Percentiles rank a stretch among this genome's conserved stretches.
Evolutionary conservation across 2,329 filamentous ascomycete species (phyloP).

Genomic region (Alternaria viburni): DNA sequence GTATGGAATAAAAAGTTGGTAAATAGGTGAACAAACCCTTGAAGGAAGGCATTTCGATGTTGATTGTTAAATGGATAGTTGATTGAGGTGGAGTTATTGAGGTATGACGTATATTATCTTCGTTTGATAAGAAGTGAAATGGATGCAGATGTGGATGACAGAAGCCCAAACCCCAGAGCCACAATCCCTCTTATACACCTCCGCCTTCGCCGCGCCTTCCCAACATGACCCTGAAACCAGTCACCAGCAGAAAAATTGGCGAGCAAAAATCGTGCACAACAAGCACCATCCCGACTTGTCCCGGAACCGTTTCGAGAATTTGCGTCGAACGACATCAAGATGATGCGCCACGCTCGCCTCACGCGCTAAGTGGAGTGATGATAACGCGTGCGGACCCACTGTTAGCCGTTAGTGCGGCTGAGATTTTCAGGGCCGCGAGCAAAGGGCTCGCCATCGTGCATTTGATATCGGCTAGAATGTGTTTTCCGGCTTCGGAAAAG

Average conservation of each 20-base stretch:
- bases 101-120: neutral
- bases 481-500: neutral
- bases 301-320: slow-evolving; percentile 17
- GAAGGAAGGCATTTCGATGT: slow-evolving; percentile 26
- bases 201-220: slow-evolving; percentile 10
- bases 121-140: neutral
- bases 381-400: slow-evolving; percentile 29
- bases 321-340: slow-evolving; percentile 32
- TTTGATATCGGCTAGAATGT: neutral
- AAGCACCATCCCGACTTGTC: slow-evolving; percentile 23
- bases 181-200: slow-evolving; percentile 18
- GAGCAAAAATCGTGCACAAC: slow-evolving; percentile 17
- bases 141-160: neutral
- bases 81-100: neutral
- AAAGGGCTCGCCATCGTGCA: slow-evolving; percentile 6
- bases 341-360: slow-evolving; percentile 27
- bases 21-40: slow-evolving; percentile 22
- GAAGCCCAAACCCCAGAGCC: neutral
- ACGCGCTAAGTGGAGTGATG: slow-evolving; percentile 28
- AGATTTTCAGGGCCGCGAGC: slow-evolving; percentile 31
- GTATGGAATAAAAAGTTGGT: too few relatives aligned
- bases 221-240: slow-evolving; percentile 10
- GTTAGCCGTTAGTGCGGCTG: slow-evolving; percentile 29
- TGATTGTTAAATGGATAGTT: neutral
- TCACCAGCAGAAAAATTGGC: slow-evolving; percentile 20